Evolutionary conservation across 805 yeast species (phyloP).

Genomic region (Wickerhamomyces canadensis): DNA sequence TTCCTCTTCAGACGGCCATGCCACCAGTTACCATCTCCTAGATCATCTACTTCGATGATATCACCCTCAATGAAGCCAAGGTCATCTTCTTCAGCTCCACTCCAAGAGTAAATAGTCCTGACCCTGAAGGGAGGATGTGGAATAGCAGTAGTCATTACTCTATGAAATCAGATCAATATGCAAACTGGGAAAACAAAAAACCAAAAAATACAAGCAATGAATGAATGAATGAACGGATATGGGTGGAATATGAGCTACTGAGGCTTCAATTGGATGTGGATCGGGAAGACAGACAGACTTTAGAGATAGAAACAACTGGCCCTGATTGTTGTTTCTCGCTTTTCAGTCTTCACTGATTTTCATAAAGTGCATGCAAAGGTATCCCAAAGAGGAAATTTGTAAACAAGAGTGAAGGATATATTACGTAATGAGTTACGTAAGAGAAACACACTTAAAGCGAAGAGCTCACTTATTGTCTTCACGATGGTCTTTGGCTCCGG

Average conservation of each 20-base stretch:
- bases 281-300: too few species aligned
- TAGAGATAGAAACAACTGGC: too few species aligned
- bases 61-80: slow-evolving; percentile 94
- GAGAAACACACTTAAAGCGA: too few species aligned
- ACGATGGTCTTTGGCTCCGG: too few species aligned
- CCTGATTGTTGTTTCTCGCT: background rate
- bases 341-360: slow-evolving; percentile 1
- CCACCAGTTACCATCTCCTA: slow-evolving; percentile 91
- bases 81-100: slow-evolving; percentile 86
- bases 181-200: background rate
- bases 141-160: slow-evolving; percentile 1
- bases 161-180: background rate
- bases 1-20: slow-evolving; percentile 77
- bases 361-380: too few species aligned
- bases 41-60: slow-evolving; percentile 71
- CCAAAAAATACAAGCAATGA: background rate
- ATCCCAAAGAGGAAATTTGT: slow-evolving; percentile 16
- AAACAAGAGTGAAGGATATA: slow-evolving; percentile 9
- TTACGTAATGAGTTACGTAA: background rate
- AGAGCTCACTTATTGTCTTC: too few species aligned
- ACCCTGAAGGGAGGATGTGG: slow-evolving; percentile 65
- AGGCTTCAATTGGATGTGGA: too few species aligned
- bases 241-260: too few species aligned
- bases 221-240: background rate
- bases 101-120: slow-evolving; percentile 85